phyloP scores from a whole-genome alignment of 352 stramenopile species.

The Thraustotheca clavata region DNA sequence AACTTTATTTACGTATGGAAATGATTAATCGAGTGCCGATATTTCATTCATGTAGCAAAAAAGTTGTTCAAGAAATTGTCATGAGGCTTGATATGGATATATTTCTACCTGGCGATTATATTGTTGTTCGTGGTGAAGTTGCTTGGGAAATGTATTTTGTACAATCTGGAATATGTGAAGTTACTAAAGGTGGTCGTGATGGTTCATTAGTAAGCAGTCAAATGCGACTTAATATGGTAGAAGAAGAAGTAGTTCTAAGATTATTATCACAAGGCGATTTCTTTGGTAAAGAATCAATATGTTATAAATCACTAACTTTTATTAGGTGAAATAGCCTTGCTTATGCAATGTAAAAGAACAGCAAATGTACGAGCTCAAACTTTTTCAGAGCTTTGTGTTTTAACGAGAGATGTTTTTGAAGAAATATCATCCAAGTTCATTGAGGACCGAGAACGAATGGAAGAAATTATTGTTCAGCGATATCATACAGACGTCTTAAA shows the following conservation, averaged over 20 bases:
- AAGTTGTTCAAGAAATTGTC: constrained; percentile 77
- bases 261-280: constrained; percentile 59
- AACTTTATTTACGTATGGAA: constrained; percentile 73
- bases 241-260: not conserved
- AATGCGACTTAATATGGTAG: not conserved
- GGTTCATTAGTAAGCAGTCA: not conserved
- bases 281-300: constrained; percentile 45
- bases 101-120: constrained; percentile 79
- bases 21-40: constrained; percentile 84
- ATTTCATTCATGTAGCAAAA: constrained; percentile 69
- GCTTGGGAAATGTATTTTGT: constrained; percentile 88
- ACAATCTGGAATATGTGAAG: constrained; percentile 62
- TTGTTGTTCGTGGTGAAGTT: constrained; percentile 72
- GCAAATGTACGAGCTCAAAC: constrained; percentile 61
- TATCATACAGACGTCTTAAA: constrained; percentile 69
- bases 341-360: constrained; percentile 81
- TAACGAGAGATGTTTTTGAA: constrained; percentile 69
- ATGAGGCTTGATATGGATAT: constrained; percentile 76
- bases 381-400: constrained; percentile 67
- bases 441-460: constrained; percentile 68
- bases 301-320: not conserved
- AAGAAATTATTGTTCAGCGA: constrained; percentile 82
- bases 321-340: constrained; percentile 50
- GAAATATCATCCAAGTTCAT: constrained; percentile 64
- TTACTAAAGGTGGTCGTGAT: constrained; percentile 55